A percentile compares a stretch with the other conserved stretches of the same genome.
Conservation (phyloP, 257 asterid genomes). For the Solanum piurae region DNA sequence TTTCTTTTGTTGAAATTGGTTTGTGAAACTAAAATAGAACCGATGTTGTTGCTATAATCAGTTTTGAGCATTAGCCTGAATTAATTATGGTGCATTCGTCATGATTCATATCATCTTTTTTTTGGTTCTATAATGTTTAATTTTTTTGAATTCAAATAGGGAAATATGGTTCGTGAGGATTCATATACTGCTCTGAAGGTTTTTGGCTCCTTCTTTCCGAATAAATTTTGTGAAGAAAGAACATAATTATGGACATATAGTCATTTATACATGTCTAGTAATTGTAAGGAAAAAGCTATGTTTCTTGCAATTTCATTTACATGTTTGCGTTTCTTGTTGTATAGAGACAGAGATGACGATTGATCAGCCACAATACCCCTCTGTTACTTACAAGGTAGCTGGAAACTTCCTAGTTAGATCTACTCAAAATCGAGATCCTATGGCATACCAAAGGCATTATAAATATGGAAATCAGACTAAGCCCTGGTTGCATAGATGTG, state of each 20-base stretch:
- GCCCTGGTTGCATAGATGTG: conserved; percentile 9
- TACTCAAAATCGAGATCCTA: neutral
- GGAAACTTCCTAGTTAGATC: conserved; percentile 2
- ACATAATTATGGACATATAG: neutral
- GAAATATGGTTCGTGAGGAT: neutral
- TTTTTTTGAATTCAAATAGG: neutral
- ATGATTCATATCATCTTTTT: neutral
- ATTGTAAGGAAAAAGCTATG: neutral
- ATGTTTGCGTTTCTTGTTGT: neutral
- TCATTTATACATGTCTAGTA: neutral
- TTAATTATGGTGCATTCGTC: neutral
- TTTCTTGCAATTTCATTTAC: neutral
- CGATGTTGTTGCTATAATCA: neutral
- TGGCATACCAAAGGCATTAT: conserved; percentile 5
- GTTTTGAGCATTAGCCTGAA: neutral
- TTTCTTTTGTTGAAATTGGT: neutral
- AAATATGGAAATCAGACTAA: conserved; percentile 10
- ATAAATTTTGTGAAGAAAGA: too few relatives aligned
- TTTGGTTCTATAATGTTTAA: too few relatives aligned
- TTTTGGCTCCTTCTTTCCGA: too few relatives aligned
- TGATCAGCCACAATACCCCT: conserved; percentile 13
- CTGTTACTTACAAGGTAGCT: conserved; percentile 18
- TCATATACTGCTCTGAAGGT: too few relatives aligned
- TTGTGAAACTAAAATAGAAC: neutral
- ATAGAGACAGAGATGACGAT: neutral